Conservation (phyloP, 2,329 filamentous ascomycete genomes). For the Pseudogymnoascus sp. region DNA sequence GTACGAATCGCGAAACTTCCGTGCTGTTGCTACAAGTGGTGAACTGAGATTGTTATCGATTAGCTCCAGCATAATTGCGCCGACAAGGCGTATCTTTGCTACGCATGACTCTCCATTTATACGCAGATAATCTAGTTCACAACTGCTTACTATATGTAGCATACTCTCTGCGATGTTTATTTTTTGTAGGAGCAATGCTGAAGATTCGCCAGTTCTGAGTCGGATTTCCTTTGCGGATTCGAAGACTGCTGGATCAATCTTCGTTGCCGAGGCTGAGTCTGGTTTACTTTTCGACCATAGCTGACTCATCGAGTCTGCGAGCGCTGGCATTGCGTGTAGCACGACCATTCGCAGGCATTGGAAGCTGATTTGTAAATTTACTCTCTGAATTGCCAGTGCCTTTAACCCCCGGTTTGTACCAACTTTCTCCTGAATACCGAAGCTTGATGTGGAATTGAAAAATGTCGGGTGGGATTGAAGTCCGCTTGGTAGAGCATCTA, state of each 20-base stretch:
- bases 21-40: neutral
- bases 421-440: neutral
- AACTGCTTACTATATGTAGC: neutral
- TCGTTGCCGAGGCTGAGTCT: neutral
- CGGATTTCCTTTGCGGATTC: neutral
- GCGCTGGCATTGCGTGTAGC: neutral
- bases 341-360: neutral
- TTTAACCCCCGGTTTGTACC: neutral
- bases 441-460: neutral
- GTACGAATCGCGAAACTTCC: neutral
- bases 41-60: neutral
- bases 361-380: neutral
- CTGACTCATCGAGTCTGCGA: neutral
- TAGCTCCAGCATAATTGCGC: neutral
- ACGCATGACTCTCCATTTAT: neutral
- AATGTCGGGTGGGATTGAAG: neutral
- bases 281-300: neutral
- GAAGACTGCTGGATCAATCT: neutral
- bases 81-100: neutral
- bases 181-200: neutral
- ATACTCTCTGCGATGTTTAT: neutral
- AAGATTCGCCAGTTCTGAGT: neutral
- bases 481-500: neutral
- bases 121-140: neutral
- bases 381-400: neutral